Conservation (phyloP, 176 grass and related monocot species). For the Bonia amplexicaulis region DNA sequence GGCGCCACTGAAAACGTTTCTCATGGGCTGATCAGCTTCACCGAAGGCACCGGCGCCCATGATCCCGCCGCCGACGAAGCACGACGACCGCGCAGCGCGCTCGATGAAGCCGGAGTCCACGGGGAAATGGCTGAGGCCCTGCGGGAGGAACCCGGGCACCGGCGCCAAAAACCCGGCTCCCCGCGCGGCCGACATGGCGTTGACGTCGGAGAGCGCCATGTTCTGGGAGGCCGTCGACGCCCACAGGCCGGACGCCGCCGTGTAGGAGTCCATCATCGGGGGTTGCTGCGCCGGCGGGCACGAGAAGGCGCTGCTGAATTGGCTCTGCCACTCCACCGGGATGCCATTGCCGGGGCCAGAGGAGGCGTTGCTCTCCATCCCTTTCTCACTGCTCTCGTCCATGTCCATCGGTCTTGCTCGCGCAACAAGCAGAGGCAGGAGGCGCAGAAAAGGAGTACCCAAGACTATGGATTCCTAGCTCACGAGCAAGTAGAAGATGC, state of each 20-base stretch:
- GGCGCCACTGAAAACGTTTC: conserved; percentile 26
- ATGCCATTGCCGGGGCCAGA: conserved; percentile 29
- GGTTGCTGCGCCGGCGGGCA: conserved; percentile 25
- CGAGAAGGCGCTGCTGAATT: conserved; percentile 42
- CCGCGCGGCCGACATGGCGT: conserved; percentile 8
- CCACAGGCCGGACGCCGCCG: conserved; percentile 44
- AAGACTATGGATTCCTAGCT: not conserved
- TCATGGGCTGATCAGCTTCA: conserved; percentile 35
- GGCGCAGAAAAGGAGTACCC: not conserved
- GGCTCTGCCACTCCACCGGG: conserved; percentile 51
- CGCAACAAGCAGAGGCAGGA: not conserved
- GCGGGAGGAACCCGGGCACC: conserved; percentile 41
- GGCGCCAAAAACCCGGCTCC: conserved; percentile 40
- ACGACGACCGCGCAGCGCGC: conserved; percentile 63
- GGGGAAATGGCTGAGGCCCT: conserved; percentile 57
- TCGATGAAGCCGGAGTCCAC: conserved; percentile 81
- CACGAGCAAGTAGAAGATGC: not conserved
- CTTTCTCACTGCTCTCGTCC: conserved; percentile 48
- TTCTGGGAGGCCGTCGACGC: conserved; percentile 38
- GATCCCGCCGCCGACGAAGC: conserved; percentile 41
- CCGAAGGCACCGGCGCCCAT: conserved; percentile 26
- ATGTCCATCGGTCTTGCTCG: conserved; percentile 40
- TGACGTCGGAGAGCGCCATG: conserved; percentile 34
- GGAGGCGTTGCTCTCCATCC: conserved; percentile 44
- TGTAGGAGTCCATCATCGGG: conserved; percentile 52